Base-by-base conservation (phyloP, 2,329 filamentous ascomycete species). In the Arthroderma sp. region DNA sequence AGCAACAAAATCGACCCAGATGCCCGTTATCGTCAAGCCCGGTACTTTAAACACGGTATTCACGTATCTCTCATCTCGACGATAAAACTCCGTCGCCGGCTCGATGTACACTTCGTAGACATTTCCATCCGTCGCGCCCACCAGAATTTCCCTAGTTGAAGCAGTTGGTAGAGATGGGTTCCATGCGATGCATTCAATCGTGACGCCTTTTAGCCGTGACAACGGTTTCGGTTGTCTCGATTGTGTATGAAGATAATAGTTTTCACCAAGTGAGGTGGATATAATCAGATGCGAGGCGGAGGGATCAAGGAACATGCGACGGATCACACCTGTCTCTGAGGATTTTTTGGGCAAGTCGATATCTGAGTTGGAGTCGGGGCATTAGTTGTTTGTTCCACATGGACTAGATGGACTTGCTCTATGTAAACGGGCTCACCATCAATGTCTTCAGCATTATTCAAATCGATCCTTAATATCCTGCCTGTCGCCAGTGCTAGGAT, bases 171-270 rank as follows among this genome's bases (percentile, higher is more conserved):
- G 71, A 2, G 86, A 87, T 1, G 91, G 87, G 57, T 93, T 95
- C 91, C 91, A 98, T 32, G 89, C 87, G 49, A 98, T 74, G 50
- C 83, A 83, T 63, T 95, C 88, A 48, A 98, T 86, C 6, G 78
- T 73, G 9, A 95, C 86, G 29, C 86, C 86, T 54, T 89, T 89
- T 43, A 98, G 67, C 46, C 86, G 77, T 9, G 83, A 80, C 32
- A 98, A 71, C 5, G 82, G 75, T 51, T 91, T 86, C 2, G 89
- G 87, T 52, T 88, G 83, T 54, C 86, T 83, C 31, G 88, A 91
- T 61, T 96, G 89, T 7, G 87, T 89, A 63, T 98, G 91, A 6
- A 98, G 82, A 65, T 98, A 98, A 70, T 88, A 98, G 67, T 94
- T 96, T 65, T 98, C 91, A 60, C 87, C 87, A 36, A 87, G 77